Conservation (phyloP, 805 yeast species). For the Teunomyces pallodes region DNA sequence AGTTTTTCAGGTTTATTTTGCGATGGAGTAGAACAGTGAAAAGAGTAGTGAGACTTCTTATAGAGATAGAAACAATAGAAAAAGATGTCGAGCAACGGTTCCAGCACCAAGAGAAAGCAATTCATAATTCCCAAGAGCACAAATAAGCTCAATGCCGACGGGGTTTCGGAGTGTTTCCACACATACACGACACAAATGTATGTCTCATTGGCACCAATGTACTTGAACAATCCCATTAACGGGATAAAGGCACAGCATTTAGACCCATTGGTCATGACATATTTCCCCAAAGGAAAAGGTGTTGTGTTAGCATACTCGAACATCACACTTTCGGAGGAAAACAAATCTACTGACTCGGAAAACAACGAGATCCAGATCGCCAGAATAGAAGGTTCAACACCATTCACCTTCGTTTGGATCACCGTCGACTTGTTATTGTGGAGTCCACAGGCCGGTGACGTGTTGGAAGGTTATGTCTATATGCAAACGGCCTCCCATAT, state of each 20-base stretch:
- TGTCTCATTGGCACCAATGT: conserved; percentile 85
- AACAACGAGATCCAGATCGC: conserved; percentile 50
- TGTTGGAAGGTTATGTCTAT: conserved; percentile 80
- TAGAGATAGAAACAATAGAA: neutral
- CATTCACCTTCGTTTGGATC: conserved; percentile 88
- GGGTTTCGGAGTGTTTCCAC: conserved; percentile 69
- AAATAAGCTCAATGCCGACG: conserved; percentile 40
- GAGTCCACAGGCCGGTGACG: conserved; percentile 88
- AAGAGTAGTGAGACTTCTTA: neutral
- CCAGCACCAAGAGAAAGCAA: conserved; percentile 15
- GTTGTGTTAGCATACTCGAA: conserved; percentile 80
- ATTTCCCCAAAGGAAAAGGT: conserved; percentile 69
- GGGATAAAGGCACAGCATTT: conserved; percentile 88
- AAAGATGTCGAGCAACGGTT: conserved; percentile 1
- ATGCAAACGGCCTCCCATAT: conserved; percentile 95
- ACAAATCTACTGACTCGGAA: conserved; percentile 35
- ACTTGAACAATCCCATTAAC: conserved; percentile 60
- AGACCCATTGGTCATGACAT: conserved; percentile 86
- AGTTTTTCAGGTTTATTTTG: conserved; percentile 3
- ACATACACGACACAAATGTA: conserved; percentile 60
- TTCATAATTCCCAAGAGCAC: conserved; percentile 23
- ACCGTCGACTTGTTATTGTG: conserved; percentile 80
- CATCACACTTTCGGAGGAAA: conserved; percentile 50
- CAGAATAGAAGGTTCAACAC: conserved; percentile 71
- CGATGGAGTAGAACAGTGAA: neutral